phyloP scores from a whole-genome alignment of 768 basidiomycete genomes.

The Mycena vitilis region DNA sequence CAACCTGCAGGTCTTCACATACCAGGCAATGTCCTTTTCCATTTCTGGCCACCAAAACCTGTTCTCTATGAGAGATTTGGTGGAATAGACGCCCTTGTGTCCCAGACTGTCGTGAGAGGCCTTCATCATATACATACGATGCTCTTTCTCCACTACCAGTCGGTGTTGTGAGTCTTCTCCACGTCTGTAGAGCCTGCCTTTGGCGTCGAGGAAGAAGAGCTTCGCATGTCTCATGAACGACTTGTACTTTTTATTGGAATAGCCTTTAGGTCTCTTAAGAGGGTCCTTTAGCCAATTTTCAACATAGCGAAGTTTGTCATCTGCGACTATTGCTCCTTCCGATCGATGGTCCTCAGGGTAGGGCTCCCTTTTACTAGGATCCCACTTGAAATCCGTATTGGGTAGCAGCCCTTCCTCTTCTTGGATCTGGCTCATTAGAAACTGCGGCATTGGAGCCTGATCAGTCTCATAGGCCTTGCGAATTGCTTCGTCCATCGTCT shows the following conservation, averaged over 20 bases:
- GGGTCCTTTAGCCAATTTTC: conserved; percentile 1
- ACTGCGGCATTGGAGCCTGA: not conserved
- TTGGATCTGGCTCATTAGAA: not conserved
- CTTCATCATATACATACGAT: conserved; percentile 18
- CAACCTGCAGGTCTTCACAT: conserved; percentile 44
- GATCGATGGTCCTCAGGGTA: not conserved
- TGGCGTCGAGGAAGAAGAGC: not conserved
- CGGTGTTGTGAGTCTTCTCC: not conserved
- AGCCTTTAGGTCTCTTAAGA: not conserved
- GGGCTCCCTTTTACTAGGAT: not conserved
- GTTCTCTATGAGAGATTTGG: conserved; percentile 3
- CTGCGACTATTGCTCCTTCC: not conserved
- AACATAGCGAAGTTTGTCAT: not conserved
- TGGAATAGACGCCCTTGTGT: conserved; percentile 31
- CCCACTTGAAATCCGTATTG: not conserved
- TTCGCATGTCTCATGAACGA: not conserved
- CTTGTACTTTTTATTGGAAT: not conserved
- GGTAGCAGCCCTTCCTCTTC: not conserved
- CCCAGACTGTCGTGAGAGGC: conserved; percentile 36
- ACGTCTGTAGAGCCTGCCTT: not conserved
- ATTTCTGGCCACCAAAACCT: conserved; percentile 42
- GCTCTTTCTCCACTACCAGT: conserved; percentile 20
- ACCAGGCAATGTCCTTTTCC: conserved; percentile 44
- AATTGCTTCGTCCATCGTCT: no score
- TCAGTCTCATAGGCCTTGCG: not conserved